Conservation (phyloP, 176 grass and related monocot genomes). For the Bothriochloa decipiens region DNA sequence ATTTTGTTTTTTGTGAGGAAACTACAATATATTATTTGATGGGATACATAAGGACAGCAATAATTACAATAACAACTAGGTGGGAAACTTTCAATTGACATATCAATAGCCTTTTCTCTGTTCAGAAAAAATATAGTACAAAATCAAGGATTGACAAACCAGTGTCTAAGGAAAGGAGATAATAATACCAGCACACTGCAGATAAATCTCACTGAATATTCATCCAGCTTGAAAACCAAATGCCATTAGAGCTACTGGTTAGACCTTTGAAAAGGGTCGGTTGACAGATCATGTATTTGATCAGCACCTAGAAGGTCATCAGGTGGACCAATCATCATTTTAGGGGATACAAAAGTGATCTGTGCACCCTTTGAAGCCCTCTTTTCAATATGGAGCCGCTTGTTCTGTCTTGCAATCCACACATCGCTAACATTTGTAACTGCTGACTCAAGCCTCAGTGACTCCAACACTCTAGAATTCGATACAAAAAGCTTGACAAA, state of each 20-base stretch:
- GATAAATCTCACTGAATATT: not conserved
- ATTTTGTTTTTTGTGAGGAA: too few species aligned
- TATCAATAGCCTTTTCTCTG: too few species aligned
- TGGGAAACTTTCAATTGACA: too few species aligned
- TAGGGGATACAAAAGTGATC: not conserved
- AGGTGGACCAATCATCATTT: not conserved
- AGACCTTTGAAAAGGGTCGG: constrained; percentile 1
- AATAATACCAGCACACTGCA: not conserved
- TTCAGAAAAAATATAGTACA: too few species aligned
- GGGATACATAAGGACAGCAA: too few species aligned
- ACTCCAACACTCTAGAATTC: not conserved
- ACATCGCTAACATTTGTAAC: accelerated
- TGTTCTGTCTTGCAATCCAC: not conserved
- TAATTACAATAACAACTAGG: too few species aligned
- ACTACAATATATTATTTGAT: too few species aligned
- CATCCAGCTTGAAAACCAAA: too few species aligned
- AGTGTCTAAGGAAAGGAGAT: too few species aligned
- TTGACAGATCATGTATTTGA: not conserved
- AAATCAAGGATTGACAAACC: too few species aligned
- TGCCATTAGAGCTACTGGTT: not conserved
- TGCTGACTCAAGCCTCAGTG: not conserved
- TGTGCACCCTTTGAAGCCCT: not conserved
- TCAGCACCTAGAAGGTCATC: not conserved
- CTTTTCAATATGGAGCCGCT: not conserved
- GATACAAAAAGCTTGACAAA: not conserved